Evolutionary conservation across 192 early-diverging fungal genomes (phyloP).

Genomic region (Podila minutissima): DNA sequence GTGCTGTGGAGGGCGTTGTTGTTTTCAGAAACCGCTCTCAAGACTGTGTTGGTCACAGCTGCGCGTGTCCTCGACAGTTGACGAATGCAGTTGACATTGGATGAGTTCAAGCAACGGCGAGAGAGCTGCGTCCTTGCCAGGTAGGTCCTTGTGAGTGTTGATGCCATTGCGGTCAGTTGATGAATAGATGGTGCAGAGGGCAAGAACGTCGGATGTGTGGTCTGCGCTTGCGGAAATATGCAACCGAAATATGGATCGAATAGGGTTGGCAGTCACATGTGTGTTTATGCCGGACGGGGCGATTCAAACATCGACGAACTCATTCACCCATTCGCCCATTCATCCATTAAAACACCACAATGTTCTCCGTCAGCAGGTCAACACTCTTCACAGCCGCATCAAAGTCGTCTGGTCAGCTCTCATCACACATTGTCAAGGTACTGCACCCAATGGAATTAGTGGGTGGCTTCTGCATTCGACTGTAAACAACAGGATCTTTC

Average conservation of each 20-base stretch:
- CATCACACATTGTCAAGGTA: conserved; percentile 45
- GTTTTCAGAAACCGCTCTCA: too few relatives aligned
- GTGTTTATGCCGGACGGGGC: not conserved
- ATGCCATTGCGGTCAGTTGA: conserved; percentile 1
- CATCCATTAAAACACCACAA: conserved; percentile 14
- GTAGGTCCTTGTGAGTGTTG: not conserved
- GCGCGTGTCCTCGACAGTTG: not conserved
- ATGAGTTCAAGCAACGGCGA: not conserved
- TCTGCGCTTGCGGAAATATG: too few relatives aligned
- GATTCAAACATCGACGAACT: conserved; percentile 3
- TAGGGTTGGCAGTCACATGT: conserved; percentile 15
- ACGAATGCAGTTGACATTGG: not conserved
- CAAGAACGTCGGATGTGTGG: too few relatives aligned
- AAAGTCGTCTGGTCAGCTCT: conserved; percentile 17
- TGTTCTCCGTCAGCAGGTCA: conserved; percentile 45
- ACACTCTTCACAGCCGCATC: conserved; percentile 15
- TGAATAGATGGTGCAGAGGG: too few relatives aligned
- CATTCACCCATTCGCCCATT: not conserved
- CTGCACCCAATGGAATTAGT: not conserved
- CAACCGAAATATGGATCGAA: too few relatives aligned
- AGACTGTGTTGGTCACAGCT: not conserved
- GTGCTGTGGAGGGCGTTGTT: not conserved
- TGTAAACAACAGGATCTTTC: too few relatives aligned
- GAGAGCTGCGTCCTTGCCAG: not conserved
- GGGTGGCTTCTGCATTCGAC: too few relatives aligned